Evolutionary conservation across 2,329 filamentous ascomycete species (phyloP).

Genomic region (Venturia effusa): DNA sequence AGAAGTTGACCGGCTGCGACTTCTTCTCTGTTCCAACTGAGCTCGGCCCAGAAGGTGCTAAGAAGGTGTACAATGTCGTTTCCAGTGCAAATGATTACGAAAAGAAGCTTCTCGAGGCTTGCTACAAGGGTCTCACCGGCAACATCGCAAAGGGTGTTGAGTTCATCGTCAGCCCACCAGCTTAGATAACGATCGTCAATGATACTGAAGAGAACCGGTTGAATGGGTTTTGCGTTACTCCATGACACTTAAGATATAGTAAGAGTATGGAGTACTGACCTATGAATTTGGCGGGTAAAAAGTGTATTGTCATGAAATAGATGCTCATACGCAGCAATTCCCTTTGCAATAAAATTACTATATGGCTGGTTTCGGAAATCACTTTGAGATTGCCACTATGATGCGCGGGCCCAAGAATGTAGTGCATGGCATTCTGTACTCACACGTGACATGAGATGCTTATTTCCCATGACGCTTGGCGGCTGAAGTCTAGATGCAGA

Average conservation of each 20-base stretch:
- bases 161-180: constrained; percentile 37
- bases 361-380: too few relatives aligned
- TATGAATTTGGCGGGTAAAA: not conserved
- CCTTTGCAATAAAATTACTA: not conserved
- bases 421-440: too few relatives aligned
- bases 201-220: not conserved
- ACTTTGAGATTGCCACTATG: too few relatives aligned
- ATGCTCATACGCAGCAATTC: not conserved
- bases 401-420: too few relatives aligned
- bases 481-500: too few relatives aligned
- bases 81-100: constrained; percentile 71
- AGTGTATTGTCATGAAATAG: not conserved
- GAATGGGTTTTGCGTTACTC: not conserved
- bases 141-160: constrained; percentile 92
- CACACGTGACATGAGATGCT: too few relatives aligned
- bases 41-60: constrained; percentile 75
- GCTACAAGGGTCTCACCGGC: constrained; percentile 68
- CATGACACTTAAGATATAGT: not conserved
- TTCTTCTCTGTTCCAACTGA: constrained; percentile 96
- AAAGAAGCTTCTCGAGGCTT: constrained; percentile 72
- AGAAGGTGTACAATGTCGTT: constrained; percentile 77
- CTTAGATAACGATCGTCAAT: not conserved
- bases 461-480: too few relatives aligned
- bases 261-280: not conserved
- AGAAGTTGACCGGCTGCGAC: constrained; percentile 70